Percentiles rank a stretch among this genome's conserved stretches.
phyloP scores from a whole-genome alignment of 306 rosid species.

The Casuarina equisetifolia region DNA sequence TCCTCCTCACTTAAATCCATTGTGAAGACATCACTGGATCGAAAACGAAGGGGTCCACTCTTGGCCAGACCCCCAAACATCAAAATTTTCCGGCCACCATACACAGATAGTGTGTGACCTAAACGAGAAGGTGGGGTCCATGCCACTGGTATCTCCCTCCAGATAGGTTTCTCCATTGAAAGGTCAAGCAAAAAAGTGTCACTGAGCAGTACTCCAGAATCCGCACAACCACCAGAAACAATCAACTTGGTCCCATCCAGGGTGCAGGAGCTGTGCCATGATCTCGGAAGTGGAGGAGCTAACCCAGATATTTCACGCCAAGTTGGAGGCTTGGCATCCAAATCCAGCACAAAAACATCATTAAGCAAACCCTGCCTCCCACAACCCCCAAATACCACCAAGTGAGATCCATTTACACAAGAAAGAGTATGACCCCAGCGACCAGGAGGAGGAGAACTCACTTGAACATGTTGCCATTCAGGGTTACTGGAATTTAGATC shows the following conservation, averaged over 20 bases:
- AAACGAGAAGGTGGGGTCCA: constrained; percentile 99
- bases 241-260: constrained; percentile 98
- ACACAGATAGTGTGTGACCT: constrained; percentile 91
- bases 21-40: constrained; percentile 93
- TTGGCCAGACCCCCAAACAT: constrained; percentile 99
- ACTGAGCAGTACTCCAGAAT: constrained; percentile 95
- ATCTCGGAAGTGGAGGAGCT: constrained; percentile 99
- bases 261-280: constrained; percentile 99
- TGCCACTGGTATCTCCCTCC: constrained; percentile 97
- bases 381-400: constrained; percentile 99
- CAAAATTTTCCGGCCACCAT: constrained; percentile 96
- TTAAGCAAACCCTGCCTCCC: constrained; percentile 96
- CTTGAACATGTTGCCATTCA: constrained; percentile 97
- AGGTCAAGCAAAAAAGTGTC: constrained; percentile 96
- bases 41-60: constrained; percentile 95
- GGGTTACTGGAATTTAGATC: constrained; percentile 89
- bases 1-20: constrained; percentile 97
- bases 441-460: constrained; percentile 99
- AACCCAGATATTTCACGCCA: constrained; percentile 99
- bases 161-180: constrained; percentile 91
- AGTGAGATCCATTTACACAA: constrained; percentile 89
- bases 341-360: constrained; percentile 91
- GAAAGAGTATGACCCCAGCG: constrained; percentile 99
- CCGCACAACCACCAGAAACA: constrained; percentile 99
- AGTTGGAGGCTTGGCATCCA: constrained; percentile 94